These are phyloP conservation scores for Cylindrotheca fusiformis DNA, from an alignment of 108 stramenopile genomes.

Conservation along the genomic window DNA sequence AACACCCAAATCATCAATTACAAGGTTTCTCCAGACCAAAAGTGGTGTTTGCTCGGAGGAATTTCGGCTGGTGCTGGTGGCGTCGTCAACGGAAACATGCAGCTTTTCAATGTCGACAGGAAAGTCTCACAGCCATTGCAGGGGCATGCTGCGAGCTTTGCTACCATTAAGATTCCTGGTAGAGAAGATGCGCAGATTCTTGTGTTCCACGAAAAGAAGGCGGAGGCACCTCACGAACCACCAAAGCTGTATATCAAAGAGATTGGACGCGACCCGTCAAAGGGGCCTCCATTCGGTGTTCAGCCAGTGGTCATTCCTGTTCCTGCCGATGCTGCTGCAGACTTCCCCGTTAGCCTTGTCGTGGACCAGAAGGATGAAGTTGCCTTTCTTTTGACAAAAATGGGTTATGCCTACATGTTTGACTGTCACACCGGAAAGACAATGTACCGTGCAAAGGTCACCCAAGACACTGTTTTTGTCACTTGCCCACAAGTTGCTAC, in stretches of 20 bases:
- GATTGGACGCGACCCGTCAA: constrained; percentile 95
- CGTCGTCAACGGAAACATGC: constrained; percentile 95
- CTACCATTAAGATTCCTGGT: constrained; percentile 84
- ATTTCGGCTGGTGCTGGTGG: constrained; percentile 84
- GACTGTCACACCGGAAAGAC: constrained; percentile 96
- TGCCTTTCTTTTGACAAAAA: constrained; percentile 96
- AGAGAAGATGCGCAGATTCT: constrained; percentile 92
- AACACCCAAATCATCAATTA: constrained; percentile 98
- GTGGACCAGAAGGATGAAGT: constrained; percentile 89
- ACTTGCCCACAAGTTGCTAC: constrained; percentile 82
- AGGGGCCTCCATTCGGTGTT: constrained; percentile 89
- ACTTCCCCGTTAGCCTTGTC: constrained; percentile 95
- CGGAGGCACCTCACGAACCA: constrained; percentile 68
- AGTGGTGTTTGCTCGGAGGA: constrained; percentile 98
- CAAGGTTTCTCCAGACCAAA: constrained; percentile 90
- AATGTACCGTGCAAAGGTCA: constrained; percentile 94
- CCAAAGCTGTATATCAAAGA: constrained; percentile 96
- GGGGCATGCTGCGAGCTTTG: constrained; percentile 95
- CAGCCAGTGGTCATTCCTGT: constrained; percentile 90
- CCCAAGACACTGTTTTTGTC: constrained; percentile 95
- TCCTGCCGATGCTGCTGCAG: constrained; percentile 91
- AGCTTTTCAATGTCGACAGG: constrained; percentile 96
- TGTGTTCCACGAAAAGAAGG: constrained; percentile 97
- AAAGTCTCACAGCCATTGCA: constrained; percentile 93
- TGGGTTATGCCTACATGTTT: constrained; percentile 98